phyloP scores from a whole-genome alignment of 192 early-diverging fungal genomes.

The Coemansia reversa region DNA sequence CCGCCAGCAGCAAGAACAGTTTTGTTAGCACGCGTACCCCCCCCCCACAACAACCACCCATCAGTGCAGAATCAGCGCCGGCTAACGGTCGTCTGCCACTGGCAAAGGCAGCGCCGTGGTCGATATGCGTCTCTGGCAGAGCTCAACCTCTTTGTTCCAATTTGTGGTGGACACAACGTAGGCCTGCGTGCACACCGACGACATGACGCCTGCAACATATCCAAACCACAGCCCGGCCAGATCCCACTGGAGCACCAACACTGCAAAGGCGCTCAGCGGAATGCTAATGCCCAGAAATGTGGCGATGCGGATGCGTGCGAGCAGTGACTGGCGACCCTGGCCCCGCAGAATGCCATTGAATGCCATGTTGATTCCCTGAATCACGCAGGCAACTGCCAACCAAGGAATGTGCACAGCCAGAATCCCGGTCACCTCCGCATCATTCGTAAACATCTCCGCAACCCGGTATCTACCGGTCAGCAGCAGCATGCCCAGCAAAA shows the following conservation, averaged over 20 bases:
- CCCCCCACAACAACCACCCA: neutral
- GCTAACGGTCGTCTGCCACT: neutral
- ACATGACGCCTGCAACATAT: slow-evolving; percentile 44
- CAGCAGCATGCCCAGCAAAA: slow-evolving; percentile 58
- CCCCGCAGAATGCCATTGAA: slow-evolving; percentile 61
- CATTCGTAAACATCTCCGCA: slow-evolving; percentile 58
- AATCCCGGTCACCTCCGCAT: slow-evolving; percentile 23
- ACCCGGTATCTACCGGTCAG: slow-evolving; percentile 50
- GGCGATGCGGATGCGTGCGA: slow-evolving; percentile 51
- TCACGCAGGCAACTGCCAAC: slow-evolving; percentile 19
- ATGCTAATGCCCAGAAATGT: slow-evolving; percentile 51
- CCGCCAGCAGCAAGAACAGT: neutral
- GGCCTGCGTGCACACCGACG: slow-evolving; percentile 16
- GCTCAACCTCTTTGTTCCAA: slow-evolving; percentile 46
- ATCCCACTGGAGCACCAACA: slow-evolving; percentile 54
- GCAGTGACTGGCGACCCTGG: slow-evolving; percentile 56
- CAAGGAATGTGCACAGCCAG: slow-evolving; percentile 36
- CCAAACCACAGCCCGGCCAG: slow-evolving; percentile 69
- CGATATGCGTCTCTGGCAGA: slow-evolving; percentile 37
- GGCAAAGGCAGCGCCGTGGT: slow-evolving; percentile 12
- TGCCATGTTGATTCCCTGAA: slow-evolving; percentile 61
- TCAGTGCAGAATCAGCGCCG: neutral
- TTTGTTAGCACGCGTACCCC: neutral
- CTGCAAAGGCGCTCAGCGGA: slow-evolving; percentile 49
- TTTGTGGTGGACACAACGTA: slow-evolving; percentile 34